Evolutionary conservation across 306 rosid genomes (phyloP).

Genomic region (Lathyrus oleraceus): DNA sequence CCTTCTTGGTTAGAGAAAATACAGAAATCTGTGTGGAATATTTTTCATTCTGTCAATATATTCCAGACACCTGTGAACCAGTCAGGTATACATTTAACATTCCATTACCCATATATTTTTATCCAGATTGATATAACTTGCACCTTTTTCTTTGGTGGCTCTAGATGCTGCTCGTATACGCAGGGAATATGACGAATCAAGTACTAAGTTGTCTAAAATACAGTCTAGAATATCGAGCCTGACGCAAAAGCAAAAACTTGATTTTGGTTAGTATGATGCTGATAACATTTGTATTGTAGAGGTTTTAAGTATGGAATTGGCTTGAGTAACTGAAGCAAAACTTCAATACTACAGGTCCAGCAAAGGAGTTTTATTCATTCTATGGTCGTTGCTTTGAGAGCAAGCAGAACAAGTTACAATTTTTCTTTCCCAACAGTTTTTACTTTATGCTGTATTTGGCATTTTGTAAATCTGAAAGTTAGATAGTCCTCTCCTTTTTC

Average conservation of each 20-base stretch:
- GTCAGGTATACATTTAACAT: conserved; percentile 57
- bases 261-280: conserved; percentile 76
- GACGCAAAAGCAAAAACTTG: conserved; percentile 73
- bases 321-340: conserved; percentile 40
- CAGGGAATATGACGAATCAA: conserved; percentile 91
- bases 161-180: conserved; percentile 86
- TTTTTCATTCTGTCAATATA: conserved; percentile 70
- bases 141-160: conserved; percentile 40
- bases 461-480: conserved; percentile 29
- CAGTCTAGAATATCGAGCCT: conserved; percentile 85
- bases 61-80: conserved; percentile 90
- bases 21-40: conserved; percentile 64
- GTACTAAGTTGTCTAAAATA: conserved; percentile 77
- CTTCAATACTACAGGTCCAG: conserved; percentile 68
- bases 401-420: conserved; percentile 83
- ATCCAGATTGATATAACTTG: conserved; percentile 24
- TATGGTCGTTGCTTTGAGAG: conserved; percentile 83
- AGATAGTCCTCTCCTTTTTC: conserved; percentile 20
- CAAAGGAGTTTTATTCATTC: conserved; percentile 87
- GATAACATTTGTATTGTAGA: conserved; percentile 31
- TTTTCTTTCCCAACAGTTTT: conserved; percentile 34
- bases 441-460: conserved; percentile 30
- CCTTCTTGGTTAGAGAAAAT: conserved; percentile 91
- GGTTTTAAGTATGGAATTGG: conserved; percentile 33
- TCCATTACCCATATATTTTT: conserved; percentile 16